Conservation (phyloP, 2,329 filamentous ascomycete species). For the Penicillium frequentans region DNA sequence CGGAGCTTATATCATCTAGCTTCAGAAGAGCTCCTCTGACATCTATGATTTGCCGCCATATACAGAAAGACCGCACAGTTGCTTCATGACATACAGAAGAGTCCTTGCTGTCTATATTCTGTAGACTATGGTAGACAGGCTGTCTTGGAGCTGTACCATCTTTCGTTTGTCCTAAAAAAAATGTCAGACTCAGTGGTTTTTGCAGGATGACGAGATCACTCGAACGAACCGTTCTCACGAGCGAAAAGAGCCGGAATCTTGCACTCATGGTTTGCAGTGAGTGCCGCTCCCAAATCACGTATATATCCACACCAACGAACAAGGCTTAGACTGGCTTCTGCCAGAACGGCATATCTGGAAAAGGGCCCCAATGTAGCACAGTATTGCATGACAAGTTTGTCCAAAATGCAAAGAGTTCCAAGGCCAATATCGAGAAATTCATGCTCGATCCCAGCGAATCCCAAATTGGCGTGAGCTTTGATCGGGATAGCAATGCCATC, state of each 20-base stretch:
- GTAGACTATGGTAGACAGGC: not conserved
- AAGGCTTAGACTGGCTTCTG: constrained; percentile 20
- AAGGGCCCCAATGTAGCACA: constrained; percentile 17
- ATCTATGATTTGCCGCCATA: constrained; percentile 18
- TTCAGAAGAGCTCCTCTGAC: constrained; percentile 5
- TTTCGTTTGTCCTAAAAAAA: not conserved
- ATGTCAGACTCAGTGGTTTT: not conserved
- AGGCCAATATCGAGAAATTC: constrained; percentile 17
- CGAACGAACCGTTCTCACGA: not conserved
- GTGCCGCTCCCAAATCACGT: constrained; percentile 24
- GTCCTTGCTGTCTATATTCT: not conserved
- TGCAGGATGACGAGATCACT: not conserved
- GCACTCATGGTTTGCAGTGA: constrained; percentile 14
- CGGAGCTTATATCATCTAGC: not conserved
- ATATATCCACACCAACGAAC: constrained; percentile 25
- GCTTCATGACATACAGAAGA: not conserved
- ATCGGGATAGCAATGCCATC: constrained; percentile 21
- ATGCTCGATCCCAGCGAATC: not conserved
- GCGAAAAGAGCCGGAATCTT: constrained; percentile 7
- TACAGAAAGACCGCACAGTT: constrained; percentile 2
- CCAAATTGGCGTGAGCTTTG: not conserved
- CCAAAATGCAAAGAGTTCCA: constrained; percentile 12
- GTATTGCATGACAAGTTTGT: constrained; percentile 17
- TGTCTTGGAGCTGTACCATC: not conserved
- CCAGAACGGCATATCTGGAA: constrained; percentile 17